Base-by-base conservation (phyloP, 768 basidiomycete genomes). In the Boletus sensibilis region DNA sequence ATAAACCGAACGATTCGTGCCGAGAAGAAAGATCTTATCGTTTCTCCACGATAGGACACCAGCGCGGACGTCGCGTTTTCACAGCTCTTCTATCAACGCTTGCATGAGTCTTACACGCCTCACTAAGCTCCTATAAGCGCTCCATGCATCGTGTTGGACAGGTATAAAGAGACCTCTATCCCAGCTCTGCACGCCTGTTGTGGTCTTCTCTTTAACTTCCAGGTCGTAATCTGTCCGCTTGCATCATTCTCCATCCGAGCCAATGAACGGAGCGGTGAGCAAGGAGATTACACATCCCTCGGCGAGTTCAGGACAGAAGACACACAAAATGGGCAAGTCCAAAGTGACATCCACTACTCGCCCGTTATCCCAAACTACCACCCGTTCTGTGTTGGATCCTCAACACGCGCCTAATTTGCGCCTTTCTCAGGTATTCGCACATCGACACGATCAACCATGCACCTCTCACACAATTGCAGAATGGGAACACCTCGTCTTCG, bases 11-110 rank as follows among this genome's bases (percentile, higher is more conserved):
- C 9, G 14, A 23, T 35, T 34, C 14, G 33, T 43, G 9, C 14
- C 1, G 21, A 37, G 29, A 21, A n/a, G 18, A n/a, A 11, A n/a
- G 40, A 33, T 23, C 21, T 50, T 13, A 42, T 33, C 39, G n/a
- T 40, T n/a, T 40, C 43, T 20, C 37, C 35, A 11, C 38, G 35
- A 63, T 55, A 5, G n/a, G 47, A 33, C 16, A 35, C 35, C 57
- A 69, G 61, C 18, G 67, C 55, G 67, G 61, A 53, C 35, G 31
- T 57, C 67, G 60, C 63, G 51, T 58, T 64, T 64, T 33, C 16
- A 56, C 49, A 52, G 50, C 49, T 11, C 18, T 34, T 41, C 38
- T 33, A 18, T 50, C 38, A 39, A 34, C 52, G 23, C 38, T 20
- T 34, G 42, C 60, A 59, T 31, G 62, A 52, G 49, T 43, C 45